A percentile compares a stretch with the other conserved stretches of the same genome.
Evolutionary conservation across 306 rosid genomes (phyloP).

Genomic region (Hippophae rhamnoides): DNA sequence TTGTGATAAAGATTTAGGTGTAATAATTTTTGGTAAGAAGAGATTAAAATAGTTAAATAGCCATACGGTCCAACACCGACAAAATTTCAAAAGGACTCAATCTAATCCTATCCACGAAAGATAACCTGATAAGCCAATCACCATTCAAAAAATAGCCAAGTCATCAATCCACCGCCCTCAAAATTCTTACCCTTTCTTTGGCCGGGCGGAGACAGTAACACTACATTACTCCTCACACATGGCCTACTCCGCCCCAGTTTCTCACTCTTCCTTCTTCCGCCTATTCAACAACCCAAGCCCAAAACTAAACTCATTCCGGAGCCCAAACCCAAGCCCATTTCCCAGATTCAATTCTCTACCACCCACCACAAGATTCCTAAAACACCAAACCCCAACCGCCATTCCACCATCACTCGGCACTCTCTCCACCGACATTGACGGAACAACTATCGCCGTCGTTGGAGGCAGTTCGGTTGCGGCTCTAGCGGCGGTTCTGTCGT

Average conservation of each 20-base stretch:
- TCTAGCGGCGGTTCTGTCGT: conserved; percentile 52
- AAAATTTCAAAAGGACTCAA: too few species aligned
- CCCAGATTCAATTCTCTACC: not conserved
- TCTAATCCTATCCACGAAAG: too few species aligned
- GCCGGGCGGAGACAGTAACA: not conserved
- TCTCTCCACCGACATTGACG: conserved; percentile 51
- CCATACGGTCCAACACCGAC: too few species aligned
- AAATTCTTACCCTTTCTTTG: not conserved
- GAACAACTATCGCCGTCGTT: conserved; percentile 56
- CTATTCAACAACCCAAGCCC: not conserved
- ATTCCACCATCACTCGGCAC: conserved; percentile 57
- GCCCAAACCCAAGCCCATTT: not conserved
- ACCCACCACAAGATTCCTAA: conserved; percentile 8
- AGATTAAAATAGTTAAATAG: too few species aligned
- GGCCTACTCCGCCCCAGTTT: not conserved
- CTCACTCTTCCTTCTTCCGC: not conserved
- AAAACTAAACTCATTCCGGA: not conserved
- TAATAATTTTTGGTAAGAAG: too few species aligned
- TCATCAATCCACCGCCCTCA: too few species aligned
- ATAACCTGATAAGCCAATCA: too few species aligned
- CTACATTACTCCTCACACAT: not conserved
- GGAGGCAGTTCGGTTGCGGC: conserved; percentile 75
- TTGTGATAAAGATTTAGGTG: too few species aligned
- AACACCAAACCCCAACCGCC: conserved; percentile 17
- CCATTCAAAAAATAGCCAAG: too few species aligned